Evolutionary conservation across 2,329 filamentous ascomycete genomes (phyloP).

Genomic region (Ophiocordyceps unilateralis): DNA sequence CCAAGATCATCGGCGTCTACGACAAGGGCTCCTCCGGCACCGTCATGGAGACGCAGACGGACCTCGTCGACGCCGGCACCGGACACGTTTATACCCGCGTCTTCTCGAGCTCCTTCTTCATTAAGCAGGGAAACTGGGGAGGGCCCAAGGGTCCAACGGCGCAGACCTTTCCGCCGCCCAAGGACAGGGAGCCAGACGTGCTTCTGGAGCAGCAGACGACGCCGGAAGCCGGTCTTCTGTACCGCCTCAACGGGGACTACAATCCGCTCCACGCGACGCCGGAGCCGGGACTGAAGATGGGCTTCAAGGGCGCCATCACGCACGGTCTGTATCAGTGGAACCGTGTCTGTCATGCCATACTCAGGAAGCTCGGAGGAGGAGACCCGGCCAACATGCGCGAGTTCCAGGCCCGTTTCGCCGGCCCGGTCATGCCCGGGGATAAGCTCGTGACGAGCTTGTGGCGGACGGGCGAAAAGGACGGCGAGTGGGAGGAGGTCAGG

Average conservation of each 20-base stretch:
- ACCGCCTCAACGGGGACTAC: constrained; percentile 83
- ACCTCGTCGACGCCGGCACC: constrained; percentile 51
- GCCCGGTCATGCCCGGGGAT: constrained; percentile 68
- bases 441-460: constrained; percentile 70
- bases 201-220: constrained; percentile 55
- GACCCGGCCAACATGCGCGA: constrained; percentile 70
- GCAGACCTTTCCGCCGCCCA: constrained; percentile 60
- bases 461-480: constrained; percentile 50
- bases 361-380: constrained; percentile 56
- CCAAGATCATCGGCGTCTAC: constrained; percentile 69
- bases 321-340: constrained; percentile 87
- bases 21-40: constrained; percentile 77
- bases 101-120: constrained; percentile 58
- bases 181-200: constrained; percentile 56
- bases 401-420: constrained; percentile 78
- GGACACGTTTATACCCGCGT: constrained; percentile 57
- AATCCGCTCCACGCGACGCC: constrained; percentile 83
- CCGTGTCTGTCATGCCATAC: constrained; percentile 52
- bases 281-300: constrained; percentile 74
- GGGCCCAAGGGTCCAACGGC: constrained; percentile 79
- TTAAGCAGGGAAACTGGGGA: constrained; percentile 68
- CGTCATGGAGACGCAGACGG: constrained; percentile 63
- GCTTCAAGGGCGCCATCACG: constrained; percentile 76
- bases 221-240: constrained; percentile 55
- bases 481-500: constrained; percentile 62